Base-by-base conservation (phyloP, 2,329 filamentous ascomycete genomes). In the Monosporascus sp. region DNA sequence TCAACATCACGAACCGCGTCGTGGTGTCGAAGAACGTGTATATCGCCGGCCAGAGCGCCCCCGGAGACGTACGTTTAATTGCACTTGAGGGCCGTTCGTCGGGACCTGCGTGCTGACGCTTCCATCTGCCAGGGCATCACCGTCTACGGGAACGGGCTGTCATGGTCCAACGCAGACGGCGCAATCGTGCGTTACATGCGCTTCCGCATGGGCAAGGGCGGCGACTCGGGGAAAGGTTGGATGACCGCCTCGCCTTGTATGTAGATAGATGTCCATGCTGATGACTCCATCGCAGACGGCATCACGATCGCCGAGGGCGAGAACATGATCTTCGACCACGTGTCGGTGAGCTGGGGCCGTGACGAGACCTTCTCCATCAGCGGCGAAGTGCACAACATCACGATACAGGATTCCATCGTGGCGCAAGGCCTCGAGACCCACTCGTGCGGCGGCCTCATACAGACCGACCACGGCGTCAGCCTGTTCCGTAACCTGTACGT, bases 311-410 rank as follows among this genome's bases (percentile, higher is more conserved):
- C 78, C 5, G 72, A 78, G 8, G 78, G 78, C 7, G 65, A 67
- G 35, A 78, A 74, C 56, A 79, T 82, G 69, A 81, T 82, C 46
- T 79, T 82, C 58, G 79, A 82, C 61, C 80, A 82, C 56, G 67
- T 80, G 35, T 76, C 73, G 20, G 74, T 77, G 17, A 72, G 75
- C 0, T 82, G 78, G 75, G 79, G 79, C n/a, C 76, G 77, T 11
- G 78, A 80, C 54, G 79, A 82, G 65, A 81, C 76, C 1, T 80
- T 79, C 58, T 75, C 72, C 14, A 80, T 81, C 60, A 78, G 68
- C 22, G 78, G 76, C 0, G 69, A 68, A 1, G 72, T 71, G 1
- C 67, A 68, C 17, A 79, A 79, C 51, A 72, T 80, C 46, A 80
- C 78, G 1, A 72, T 81, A 17, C 74, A 78, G 54, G 73, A 80